Evolutionary conservation across 1,139 yeast genomes (phyloP).

Genomic region (Lipomyces yarrowii): DNA sequence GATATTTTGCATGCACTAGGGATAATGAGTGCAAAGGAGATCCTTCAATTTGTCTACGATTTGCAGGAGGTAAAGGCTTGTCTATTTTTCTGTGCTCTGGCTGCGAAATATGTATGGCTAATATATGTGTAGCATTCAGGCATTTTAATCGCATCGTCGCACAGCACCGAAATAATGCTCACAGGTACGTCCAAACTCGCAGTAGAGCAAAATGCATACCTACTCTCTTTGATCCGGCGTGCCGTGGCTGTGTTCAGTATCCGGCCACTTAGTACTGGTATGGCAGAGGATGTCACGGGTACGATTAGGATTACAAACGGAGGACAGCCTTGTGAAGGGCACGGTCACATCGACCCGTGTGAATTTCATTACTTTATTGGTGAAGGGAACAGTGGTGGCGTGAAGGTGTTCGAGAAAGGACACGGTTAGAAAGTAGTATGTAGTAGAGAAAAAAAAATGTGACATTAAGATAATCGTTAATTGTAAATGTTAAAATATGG

Average conservation of each 20-base stretch:
- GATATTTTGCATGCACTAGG: constrained; percentile 20
- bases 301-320: constrained; percentile 25
- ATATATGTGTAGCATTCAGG: background rate
- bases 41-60: constrained; percentile 8
- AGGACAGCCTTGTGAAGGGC: constrained; percentile 15
- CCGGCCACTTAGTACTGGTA: constrained; percentile 29
- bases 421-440: background rate
- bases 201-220: constrained; percentile 3
- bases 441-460: background rate
- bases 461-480: background rate
- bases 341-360: constrained; percentile 1
- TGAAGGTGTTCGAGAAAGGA: constrained; percentile 27
- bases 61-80: constrained; percentile 13
- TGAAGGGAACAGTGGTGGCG: constrained; percentile 23
- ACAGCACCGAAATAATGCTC: background rate
- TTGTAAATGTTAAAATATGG: background rate
- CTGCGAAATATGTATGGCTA: background rate
- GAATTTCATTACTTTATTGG: constrained; percentile 28
- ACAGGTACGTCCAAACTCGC: constrained; percentile 2
- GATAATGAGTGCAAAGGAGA: constrained; percentile 6
- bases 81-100: background rate
- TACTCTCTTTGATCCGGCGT: constrained; percentile 11
- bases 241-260: constrained; percentile 27
- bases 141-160: background rate
- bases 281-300: constrained; percentile 32